These are phyloP conservation scores for Metarhizium sp. DNA, from an alignment of 2,329 filamentous ascomycete species.

Conservation along the genomic window DNA sequence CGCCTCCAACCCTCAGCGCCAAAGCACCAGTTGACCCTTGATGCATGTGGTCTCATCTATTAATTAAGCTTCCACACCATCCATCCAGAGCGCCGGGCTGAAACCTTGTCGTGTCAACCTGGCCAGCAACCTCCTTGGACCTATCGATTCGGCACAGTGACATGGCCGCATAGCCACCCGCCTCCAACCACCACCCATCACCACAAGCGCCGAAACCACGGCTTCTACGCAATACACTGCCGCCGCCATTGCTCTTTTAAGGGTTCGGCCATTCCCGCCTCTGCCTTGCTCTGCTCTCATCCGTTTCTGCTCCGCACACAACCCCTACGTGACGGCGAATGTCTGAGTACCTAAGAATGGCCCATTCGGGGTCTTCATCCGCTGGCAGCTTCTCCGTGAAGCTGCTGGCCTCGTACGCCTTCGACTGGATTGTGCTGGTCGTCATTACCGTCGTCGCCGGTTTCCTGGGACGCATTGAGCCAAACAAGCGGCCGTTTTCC, in stretches of 20 bases:
- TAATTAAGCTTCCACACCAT: too few relatives aligned
- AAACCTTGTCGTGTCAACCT: too few relatives aligned
- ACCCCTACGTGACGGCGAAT: slow-evolving; percentile 9
- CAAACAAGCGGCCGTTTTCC: slow-evolving; percentile 63
- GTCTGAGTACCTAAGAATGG: slow-evolving; percentile 20
- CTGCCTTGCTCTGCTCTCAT: background rate
- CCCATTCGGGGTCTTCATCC: slow-evolving; percentile 10
- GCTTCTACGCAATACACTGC: too few relatives aligned
- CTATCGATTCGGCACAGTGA: too few relatives aligned
- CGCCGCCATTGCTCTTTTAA: background rate
- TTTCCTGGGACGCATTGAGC: slow-evolving; percentile 49
- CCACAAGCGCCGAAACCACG: background rate
- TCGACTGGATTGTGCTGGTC: slow-evolving; percentile 66
- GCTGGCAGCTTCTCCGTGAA: slow-evolving; percentile 19
- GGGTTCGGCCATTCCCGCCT: background rate
- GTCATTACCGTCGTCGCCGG: slow-evolving; percentile 47
- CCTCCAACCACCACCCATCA: background rate
- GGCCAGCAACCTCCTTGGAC: too few relatives aligned
- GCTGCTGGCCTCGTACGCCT: slow-evolving; percentile 54
- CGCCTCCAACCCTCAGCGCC: too few relatives aligned
- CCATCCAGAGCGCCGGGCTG: too few relatives aligned
- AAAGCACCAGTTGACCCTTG: too few relatives aligned
- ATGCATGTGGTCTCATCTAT: too few relatives aligned
- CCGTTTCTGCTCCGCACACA: background rate
- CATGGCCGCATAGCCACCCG: too few relatives aligned